Conservation (phyloP, 768 basidiomycete species). For the Gyrodon lividus region DNA sequence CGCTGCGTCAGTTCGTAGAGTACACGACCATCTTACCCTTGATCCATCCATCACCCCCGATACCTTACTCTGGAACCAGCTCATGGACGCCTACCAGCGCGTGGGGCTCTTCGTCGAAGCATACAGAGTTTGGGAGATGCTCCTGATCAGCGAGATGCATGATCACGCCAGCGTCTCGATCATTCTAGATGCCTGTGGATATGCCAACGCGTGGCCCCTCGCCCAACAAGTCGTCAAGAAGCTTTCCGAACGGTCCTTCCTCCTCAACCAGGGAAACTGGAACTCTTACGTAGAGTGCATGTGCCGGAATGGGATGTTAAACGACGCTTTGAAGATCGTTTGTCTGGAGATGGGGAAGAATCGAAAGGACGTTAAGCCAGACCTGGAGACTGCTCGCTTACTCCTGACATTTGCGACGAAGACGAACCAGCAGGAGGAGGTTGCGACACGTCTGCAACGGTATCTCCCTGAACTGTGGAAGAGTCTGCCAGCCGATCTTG, state of each 20-base stretch:
- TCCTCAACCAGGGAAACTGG: conserved; percentile 70
- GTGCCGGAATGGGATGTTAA: conserved; percentile 64
- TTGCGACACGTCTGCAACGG: conserved; percentile 44
- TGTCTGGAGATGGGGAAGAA: conserved; percentile 62
- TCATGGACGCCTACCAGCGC: conserved; percentile 90
- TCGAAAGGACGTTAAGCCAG: conserved; percentile 44
- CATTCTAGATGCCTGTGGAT: conserved; percentile 83
- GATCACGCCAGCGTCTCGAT: conserved; percentile 72
- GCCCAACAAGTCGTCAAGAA: conserved; percentile 57
- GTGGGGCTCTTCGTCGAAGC: conserved; percentile 69
- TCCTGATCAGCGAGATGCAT: conserved; percentile 57
- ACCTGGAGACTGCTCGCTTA: conserved; percentile 49
- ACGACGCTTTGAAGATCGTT: conserved; percentile 64
- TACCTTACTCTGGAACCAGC: conserved; percentile 68
- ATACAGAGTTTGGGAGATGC: conserved; percentile 76
- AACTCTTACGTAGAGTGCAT: conserved; percentile 83
- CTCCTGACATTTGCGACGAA: conserved; percentile 54
- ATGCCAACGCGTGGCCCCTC: conserved; percentile 46
- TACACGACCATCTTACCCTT: conserved; percentile 76
- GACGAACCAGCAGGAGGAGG: conserved; percentile 42
- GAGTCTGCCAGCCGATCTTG: conserved; percentile 22
- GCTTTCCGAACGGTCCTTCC: conserved; percentile 48
- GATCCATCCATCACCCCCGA: conserved; percentile 78
- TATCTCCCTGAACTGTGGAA: conserved; percentile 40
- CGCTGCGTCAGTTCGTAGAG: conserved; percentile 52